phyloP scores from a whole-genome alignment of 2,329 filamentous ascomycete genomes.

The Cordyceps farinosa region DNA sequence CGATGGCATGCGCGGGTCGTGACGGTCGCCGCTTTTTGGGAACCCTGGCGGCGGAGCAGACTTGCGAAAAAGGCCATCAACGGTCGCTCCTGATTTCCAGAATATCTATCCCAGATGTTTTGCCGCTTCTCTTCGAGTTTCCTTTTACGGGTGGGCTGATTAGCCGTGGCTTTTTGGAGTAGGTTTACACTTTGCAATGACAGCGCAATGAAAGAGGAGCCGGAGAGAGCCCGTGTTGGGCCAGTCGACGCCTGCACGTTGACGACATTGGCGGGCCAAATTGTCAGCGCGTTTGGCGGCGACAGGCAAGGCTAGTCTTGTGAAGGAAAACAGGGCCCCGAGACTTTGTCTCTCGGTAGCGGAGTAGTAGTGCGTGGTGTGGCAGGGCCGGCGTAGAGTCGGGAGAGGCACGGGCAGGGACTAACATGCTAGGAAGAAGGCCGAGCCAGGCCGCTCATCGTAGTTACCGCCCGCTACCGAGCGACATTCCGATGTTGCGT shows the following conservation, averaged over 20 bases:
- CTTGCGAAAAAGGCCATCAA: background rate
- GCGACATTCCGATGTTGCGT: constrained; percentile 13
- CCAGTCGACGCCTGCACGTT: constrained; percentile 8
- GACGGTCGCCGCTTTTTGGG: background rate
- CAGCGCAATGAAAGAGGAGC: constrained; percentile 3
- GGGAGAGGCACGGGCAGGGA: background rate
- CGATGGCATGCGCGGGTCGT: background rate
- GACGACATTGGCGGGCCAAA: constrained; percentile 15
- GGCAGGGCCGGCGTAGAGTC: background rate
- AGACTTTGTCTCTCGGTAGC: background rate
- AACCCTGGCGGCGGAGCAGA: background rate
- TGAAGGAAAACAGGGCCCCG: background rate
- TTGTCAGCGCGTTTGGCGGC: background rate
- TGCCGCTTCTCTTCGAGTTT: background rate
- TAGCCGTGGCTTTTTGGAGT: background rate
- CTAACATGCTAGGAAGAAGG: background rate
- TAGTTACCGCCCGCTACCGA: constrained; percentile 4
- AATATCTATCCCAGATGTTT: background rate
- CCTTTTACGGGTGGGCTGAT: background rate
- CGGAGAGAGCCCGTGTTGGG: constrained; percentile 1
- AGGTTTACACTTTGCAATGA: background rate
- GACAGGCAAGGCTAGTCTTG: background rate
- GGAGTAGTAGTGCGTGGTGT: background rate
- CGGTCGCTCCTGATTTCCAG: background rate
- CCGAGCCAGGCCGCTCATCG: constrained; percentile 8